Conservation (phyloP, 2,329 filamentous ascomycete species). For the Pseudogymnoascus sp. region DNA sequence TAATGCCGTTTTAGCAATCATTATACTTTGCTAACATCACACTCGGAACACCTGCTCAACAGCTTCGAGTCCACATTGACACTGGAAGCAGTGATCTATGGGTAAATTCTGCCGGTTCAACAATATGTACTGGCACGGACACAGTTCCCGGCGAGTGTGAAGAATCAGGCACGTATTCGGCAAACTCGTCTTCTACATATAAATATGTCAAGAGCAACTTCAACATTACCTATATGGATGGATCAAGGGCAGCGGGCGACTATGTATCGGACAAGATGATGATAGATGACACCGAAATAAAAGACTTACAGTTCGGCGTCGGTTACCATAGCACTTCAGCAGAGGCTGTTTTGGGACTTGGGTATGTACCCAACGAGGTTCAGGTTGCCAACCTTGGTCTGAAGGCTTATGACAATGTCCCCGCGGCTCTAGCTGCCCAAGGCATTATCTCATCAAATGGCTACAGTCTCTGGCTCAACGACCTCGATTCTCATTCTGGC, state of each 20-base stretch:
- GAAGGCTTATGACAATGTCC: constrained; percentile 58
- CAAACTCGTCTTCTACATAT: constrained; percentile 70
- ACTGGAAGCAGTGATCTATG: constrained; percentile 63
- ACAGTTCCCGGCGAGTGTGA: constrained; percentile 29
- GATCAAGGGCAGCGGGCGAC: constrained; percentile 66
- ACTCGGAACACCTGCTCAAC: constrained; percentile 53
- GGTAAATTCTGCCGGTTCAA: constrained; percentile 58
- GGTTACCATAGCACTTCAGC: constrained; percentile 53
- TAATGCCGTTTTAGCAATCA: constrained; percentile 39
- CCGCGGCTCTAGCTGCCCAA: constrained; percentile 52
- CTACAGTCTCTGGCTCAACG: constrained; percentile 70
- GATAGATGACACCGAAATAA: constrained; percentile 46
- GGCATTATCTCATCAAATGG: constrained; percentile 57
- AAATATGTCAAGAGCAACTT: constrained; percentile 65
- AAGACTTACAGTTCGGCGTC: constrained; percentile 61
- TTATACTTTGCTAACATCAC: constrained; percentile 57
- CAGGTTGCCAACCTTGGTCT: constrained; percentile 50
- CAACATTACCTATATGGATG: constrained; percentile 83
- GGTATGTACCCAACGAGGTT: constrained; percentile 72
- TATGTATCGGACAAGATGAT: constrained; percentile 68
- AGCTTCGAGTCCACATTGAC: constrained; percentile 52
- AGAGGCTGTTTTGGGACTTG: constrained; percentile 78
- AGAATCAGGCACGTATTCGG: constrained; percentile 56
- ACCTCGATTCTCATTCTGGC: constrained; percentile 56
- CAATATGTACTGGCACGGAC: constrained; percentile 43